A percentile compares a stretch with the other conserved stretches of the same genome.
phyloP scores from a whole-genome alignment of 1,284 basidiomycete species.

The Boletus subluridellus region DNA sequence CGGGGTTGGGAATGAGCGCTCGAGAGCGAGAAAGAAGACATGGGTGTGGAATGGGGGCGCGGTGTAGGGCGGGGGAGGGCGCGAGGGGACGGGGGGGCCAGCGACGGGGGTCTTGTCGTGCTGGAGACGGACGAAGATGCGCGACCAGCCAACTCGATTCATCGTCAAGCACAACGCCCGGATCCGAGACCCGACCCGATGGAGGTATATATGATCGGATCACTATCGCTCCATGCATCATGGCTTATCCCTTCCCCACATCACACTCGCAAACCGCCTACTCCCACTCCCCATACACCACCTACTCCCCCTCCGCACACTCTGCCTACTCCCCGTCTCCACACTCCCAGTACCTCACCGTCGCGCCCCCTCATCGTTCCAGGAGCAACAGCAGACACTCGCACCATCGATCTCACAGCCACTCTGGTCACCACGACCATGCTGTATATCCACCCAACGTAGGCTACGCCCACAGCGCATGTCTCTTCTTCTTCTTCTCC shows the following conservation, averaged over 20 bases:
- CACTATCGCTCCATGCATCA: not conserved
- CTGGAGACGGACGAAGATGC: conserved; percentile 18
- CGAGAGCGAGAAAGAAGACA: conserved; percentile 62
- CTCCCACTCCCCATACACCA: not conserved
- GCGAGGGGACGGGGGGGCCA: conserved; percentile 14
- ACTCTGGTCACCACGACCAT: conserved; percentile 5
- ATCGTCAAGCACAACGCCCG: conserved; percentile 1
- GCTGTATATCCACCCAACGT: not conserved
- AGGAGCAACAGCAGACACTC: conserved; percentile 21
- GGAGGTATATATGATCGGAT: not conserved
- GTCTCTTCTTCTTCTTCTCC: not conserved
- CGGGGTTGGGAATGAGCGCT: conserved; percentile 65
- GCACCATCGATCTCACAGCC: conserved; percentile 15
- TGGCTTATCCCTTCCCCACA: conserved; percentile 16
- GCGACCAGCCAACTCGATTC: conserved; percentile 10
- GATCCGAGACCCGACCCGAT: conserved; percentile 24
- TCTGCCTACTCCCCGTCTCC: not conserved
- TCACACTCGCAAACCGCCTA: not conserved
- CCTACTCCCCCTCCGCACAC: not conserved
- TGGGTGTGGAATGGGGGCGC: conserved; percentile 60
- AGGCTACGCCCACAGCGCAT: conserved; percentile 17
- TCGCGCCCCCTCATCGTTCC: not conserved
- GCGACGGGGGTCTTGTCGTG: conserved; percentile 10
- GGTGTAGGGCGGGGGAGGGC: conserved; percentile 35
- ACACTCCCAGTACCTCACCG: conserved; percentile 4